Base-by-base conservation (phyloP, 768 basidiomycete species). In the Suillus subalutaceus region DNA sequence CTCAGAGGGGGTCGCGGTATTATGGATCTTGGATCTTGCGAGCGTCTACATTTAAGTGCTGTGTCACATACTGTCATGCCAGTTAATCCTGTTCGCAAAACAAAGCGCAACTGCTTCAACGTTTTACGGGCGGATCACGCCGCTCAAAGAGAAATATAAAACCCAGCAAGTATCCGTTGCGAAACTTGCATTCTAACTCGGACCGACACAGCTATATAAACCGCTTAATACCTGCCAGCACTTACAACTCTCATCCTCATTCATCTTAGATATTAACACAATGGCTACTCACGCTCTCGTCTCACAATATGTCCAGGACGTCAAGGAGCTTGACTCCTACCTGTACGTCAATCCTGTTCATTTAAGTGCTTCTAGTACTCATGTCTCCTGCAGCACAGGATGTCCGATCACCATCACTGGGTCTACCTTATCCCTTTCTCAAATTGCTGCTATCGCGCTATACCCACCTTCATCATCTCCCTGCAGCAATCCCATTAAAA, bases 391-490 rank as follows among this genome's bases (percentile, higher is more conserved):
- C 58, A 93, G 92, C 74, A 78, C 81, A 40, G 92, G 93, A 26
- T 83, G 83, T 57, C 76, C 87, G 9, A 83, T 94, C 64, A 72
- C 83, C 16, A 80, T 95, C 56, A 87, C 90, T 64, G 94, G 94
- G 8, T 82, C 90, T 66, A 84, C 77, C 16, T 85, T 96, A 41
- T 86, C 92, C 0, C 87, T 95, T 63, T 84, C 91, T 4, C 91
- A 90, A 62, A 87, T 96, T 15, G 83, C 89, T n/a, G 92, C 92
- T 10, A 83, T 88, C 7, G 87, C 94, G 0, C 86, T 93, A 59
- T 88, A 89, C 70, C 78, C 81, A 18, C 81, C 87, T 4, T 69
- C 81, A 20, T 44, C 56, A 85, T 89, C 43, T 52, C 65, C 15
- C 8, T 9, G 15, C 53, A 71, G 69, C 0, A 72, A 76, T 3